Evolutionary conservation across 495 filamentous ascomycete genomes (phyloP).

Genomic region (Lichenothelia convexa): DNA sequence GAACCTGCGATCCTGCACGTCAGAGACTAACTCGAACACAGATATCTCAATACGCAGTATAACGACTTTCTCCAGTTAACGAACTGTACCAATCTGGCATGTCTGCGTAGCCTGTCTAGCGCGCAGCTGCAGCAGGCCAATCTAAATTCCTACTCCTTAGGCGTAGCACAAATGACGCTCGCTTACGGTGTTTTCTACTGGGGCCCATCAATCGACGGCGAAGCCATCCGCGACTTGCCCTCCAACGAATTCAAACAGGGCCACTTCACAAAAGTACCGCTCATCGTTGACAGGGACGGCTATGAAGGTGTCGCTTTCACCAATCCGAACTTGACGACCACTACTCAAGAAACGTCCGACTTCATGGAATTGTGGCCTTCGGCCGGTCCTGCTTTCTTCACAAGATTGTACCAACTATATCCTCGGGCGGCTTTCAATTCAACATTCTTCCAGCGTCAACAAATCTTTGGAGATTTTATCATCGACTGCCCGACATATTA

Average conservation of each 20-base stretch:
- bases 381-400: slow-evolving; percentile 11
- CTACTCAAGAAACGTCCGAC: slow-evolving; percentile 6
- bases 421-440: slow-evolving; percentile 9
- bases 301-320: slow-evolving; percentile 12
- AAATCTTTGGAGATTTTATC: slow-evolving; percentile 15
- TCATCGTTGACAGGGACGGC: slow-evolving; percentile 8
- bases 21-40: background rate
- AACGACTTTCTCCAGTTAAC: background rate
- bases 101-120: slow-evolving; percentile 3
- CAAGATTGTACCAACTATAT: slow-evolving; percentile 11
- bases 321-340: slow-evolving; percentile 4
- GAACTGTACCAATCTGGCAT: slow-evolving; percentile 3
- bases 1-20: no score
- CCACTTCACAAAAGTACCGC: slow-evolving; percentile 14
- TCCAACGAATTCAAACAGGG: slow-evolving; percentile 13
- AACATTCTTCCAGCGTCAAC: slow-evolving; percentile 10
- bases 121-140: background rate
- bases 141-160: no score
- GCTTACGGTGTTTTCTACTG: slow-evolving; percentile 13
- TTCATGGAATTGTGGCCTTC: slow-evolving; percentile 8
- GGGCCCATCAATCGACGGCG: slow-evolving; percentile 11
- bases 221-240: slow-evolving; percentile 11
- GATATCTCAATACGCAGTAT: background rate
- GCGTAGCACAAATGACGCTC: no score
- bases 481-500: slow-evolving; percentile 15